Evolutionary conservation across 2,329 filamentous ascomycete species (phyloP).

Genomic region (Neopestalotiopsis clavispora): DNA sequence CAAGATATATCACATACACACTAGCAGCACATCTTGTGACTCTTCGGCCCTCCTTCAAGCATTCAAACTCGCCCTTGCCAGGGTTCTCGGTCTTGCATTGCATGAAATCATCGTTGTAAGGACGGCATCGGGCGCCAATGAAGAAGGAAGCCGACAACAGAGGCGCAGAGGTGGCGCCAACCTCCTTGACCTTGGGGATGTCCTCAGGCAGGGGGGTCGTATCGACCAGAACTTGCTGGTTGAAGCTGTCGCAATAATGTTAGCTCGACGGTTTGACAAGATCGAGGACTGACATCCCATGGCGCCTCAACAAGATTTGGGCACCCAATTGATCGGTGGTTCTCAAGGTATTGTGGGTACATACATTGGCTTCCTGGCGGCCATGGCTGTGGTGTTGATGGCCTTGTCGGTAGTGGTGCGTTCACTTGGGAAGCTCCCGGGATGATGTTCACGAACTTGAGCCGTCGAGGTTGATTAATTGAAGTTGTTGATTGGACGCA

Average conservation of each 20-base stretch:
- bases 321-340: not conserved
- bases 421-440: slow-evolving; percentile 12
- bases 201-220: slow-evolving; percentile 91
- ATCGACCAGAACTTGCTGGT: slow-evolving; percentile 91
- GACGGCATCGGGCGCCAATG: slow-evolving; percentile 91
- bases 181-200: slow-evolving; percentile 91
- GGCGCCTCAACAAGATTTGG: not conserved
- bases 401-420: slow-evolving; percentile 17
- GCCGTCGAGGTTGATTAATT: slow-evolving; percentile 34
- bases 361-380: slow-evolving; percentile 64
- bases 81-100: slow-evolving; percentile 97
- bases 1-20: slow-evolving; percentile 69
- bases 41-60: slow-evolving; percentile 93
- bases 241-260: slow-evolving; percentile 70
- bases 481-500: slow-evolving; percentile 37
- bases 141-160: slow-evolving; percentile 93
- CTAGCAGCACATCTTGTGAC: slow-evolving; percentile 96
- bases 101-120: slow-evolving; percentile 99
- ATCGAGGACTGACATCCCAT: slow-evolving; percentile 22
- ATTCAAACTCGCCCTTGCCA: slow-evolving; percentile 90
- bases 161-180: slow-evolving; percentile 91
- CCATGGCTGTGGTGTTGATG: slow-evolving; percentile 52
- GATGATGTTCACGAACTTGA: slow-evolving; percentile 21
- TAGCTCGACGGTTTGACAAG: not conserved
- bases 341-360: slow-evolving; percentile 24